These are phyloP conservation scores for Metarhizium guizhouense DNA, from an alignment of 2,329 filamentous ascomycete species.

Conservation along the genomic window DNA sequence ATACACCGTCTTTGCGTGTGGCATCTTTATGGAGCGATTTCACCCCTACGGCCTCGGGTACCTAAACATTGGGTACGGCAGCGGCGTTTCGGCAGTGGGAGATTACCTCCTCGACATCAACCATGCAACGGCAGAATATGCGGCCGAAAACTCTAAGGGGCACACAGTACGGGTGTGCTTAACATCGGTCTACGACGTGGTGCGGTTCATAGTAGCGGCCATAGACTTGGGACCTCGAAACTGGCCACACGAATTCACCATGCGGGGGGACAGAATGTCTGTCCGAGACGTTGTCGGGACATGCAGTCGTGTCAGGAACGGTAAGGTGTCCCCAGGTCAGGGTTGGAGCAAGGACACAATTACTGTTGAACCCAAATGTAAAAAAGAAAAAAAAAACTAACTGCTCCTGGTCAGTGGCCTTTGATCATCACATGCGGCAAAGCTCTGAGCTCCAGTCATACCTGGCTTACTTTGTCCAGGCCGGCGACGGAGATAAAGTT, in stretches of 20 bases:
- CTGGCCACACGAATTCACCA: conserved; percentile 62
- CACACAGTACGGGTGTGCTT: conserved; percentile 50
- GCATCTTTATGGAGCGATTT: conserved; percentile 69
- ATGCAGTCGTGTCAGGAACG: conserved; percentile 39
- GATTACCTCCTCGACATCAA: conserved; percentile 59
- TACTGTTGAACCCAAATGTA: no score
- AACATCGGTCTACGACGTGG: conserved; percentile 63
- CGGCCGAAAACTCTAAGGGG: conserved; percentile 42
- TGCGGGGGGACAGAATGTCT: conserved; percentile 58
- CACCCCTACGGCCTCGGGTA: conserved; percentile 55
- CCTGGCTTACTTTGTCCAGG: conserved; percentile 33
- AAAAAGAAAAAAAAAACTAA: conserved; percentile 9
- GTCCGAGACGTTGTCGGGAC: conserved; percentile 48
- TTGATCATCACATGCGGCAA: conserved; percentile 28
- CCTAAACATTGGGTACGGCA: conserved; percentile 49
- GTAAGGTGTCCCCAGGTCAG: conserved; percentile 17
- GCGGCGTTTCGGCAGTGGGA: conserved; percentile 46
- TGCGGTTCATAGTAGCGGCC: conserved; percentile 60
- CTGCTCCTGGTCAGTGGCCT: conserved; percentile 22
- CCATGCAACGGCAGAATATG: conserved; percentile 48
- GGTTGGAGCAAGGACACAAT: background rate
- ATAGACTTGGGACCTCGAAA: conserved; percentile 48
- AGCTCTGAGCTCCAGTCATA: conserved; percentile 32
- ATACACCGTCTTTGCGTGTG: conserved; percentile 65
- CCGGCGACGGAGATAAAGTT: conserved; percentile 38